Base-by-base conservation (phyloP, 768 basidiomycete genomes). In the Pulveroboletus frians region DNA sequence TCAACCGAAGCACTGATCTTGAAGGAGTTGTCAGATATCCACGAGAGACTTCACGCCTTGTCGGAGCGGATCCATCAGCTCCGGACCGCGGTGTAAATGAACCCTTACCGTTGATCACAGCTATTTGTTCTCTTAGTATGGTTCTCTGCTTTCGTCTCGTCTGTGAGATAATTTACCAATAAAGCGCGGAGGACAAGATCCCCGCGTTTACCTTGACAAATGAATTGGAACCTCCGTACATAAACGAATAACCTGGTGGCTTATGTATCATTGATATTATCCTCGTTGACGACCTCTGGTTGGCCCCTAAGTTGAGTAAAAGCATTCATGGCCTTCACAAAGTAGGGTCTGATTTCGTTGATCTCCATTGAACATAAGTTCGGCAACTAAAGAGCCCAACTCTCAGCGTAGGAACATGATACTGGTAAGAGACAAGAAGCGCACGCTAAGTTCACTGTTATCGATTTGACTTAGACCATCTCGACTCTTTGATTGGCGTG, bases 331-430 rank as follows among this genome's bases (percentile, higher is more conserved):
- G 90, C 80, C 54, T 82, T 83, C 30, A 86, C 73, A 60, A 94
- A 93, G 72, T 90, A 89, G 3, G 92, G 90, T 32, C 91, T 78
- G 57, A 95, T 87, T 64, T 95, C 93, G 70, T 92, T 92, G 69
- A 96, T 88, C 67, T 96, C 92, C 84, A 94, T 85, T 1, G 89
- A 81, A 52, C 83, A 87, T 17, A 95, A 71, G 55, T 92, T 88
- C 4, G 89, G 82, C 51, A 96, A 74, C 92, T 94, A 15, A 34
- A 26, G 31, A 38, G 17, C 1, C 14, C 20, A 21, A 14, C 15
- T 17, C 5, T 45, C 32, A 45, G 34, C 45, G 43, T 18, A 14
- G 39, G 39, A 37, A 46, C 38, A 41, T 31, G 11, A 50, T 29
- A 3, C 14, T 7, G 30, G 30, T 27, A 29, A 41, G 43, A 41